These are phyloP conservation scores for Gomphus bonarii DNA, from an alignment of 1,284 basidiomycete genomes.

Conservation along the genomic window DNA sequence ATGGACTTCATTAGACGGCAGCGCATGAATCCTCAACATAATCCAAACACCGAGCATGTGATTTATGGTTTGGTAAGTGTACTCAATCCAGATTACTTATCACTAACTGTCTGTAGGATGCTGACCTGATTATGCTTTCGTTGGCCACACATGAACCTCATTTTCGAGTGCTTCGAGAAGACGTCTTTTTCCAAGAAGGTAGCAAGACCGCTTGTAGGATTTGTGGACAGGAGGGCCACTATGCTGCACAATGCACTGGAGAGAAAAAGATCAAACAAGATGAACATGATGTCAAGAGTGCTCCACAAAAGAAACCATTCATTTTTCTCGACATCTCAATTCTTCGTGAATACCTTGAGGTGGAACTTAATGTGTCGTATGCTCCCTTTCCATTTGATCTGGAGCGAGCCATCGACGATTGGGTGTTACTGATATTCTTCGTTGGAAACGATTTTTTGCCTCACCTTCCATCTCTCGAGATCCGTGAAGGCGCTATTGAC, in stretches of 20 bases:
- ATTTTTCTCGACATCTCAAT: conserved; percentile 97
- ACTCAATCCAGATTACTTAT: background rate
- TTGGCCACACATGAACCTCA: conserved; percentile 97
- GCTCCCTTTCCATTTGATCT: conserved; percentile 85
- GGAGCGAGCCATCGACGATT: conserved; percentile 98
- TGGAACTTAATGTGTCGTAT: conserved; percentile 80
- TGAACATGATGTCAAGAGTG: conserved; percentile 43
- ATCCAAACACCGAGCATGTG: conserved; percentile 93
- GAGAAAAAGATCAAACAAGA: conserved; percentile 42
- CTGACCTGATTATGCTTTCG: conserved; percentile 98
- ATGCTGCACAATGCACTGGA: conserved; percentile 86
- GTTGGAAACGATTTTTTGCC: conserved; percentile 99
- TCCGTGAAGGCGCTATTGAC: conserved; percentile 98
- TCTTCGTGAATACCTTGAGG: conserved; percentile 94
- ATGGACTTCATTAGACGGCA: conserved; percentile 98
- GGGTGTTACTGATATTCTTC: conserved; percentile 99
- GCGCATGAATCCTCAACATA: conserved; percentile 76
- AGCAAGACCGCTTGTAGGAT: conserved; percentile 74
- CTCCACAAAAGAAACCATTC: conserved; percentile 88
- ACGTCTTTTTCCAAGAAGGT: conserved; percentile 86
- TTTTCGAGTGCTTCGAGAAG: conserved; percentile 95
- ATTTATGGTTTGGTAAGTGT: conserved; percentile 86
- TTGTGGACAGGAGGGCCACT: conserved; percentile 92
- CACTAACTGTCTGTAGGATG: conserved; percentile 56
- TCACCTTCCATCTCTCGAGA: conserved; percentile 95